phyloP scores from a whole-genome alignment of 225 moss, liverwort and hornwort species.

The Climacium dendroides region DNA sequence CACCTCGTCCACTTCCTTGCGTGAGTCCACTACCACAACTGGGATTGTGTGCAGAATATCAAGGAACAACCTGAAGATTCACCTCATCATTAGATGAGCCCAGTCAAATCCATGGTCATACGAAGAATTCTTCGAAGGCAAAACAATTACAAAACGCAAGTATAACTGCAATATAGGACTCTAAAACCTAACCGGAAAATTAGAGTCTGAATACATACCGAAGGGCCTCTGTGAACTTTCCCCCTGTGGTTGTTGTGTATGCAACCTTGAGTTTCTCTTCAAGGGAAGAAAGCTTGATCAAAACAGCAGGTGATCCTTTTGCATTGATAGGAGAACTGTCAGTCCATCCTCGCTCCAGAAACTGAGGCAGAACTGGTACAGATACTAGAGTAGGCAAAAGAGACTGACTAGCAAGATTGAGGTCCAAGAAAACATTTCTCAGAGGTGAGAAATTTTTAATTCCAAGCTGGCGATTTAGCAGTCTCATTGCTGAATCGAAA shows the following conservation, averaged over 20 bases:
- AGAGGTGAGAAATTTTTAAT: constrained; percentile 64
- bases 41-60: constrained; percentile 80
- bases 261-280: constrained; percentile 77
- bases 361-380: constrained; percentile 47
- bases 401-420: constrained; percentile 63
- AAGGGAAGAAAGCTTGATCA: constrained; percentile 61
- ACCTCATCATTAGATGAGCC: background rate
- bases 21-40: constrained; percentile 77
- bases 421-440: constrained; percentile 54
- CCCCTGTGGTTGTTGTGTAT: constrained; percentile 72
- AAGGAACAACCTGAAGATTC: constrained; percentile 48
- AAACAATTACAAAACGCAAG: background rate
- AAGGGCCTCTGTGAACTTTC: constrained; percentile 75
- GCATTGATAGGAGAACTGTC: constrained; percentile 58
- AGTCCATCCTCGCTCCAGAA: constrained; percentile 83
- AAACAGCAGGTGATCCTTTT: constrained; percentile 63
- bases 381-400: constrained; percentile 64
- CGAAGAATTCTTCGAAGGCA: background rate
- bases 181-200: background rate
- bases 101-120: background rate
- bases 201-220: constrained; percentile 2
- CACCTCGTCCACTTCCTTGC: constrained; percentile 90
- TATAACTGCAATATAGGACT: background rate
- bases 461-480: constrained; percentile 73
- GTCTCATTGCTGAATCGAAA: constrained; percentile 83